Evolutionary conservation across 2,329 filamentous ascomycete species (phyloP), one percentile per base, ranked within the genome.

Genomic region (Daldinia sp.): DNA sequence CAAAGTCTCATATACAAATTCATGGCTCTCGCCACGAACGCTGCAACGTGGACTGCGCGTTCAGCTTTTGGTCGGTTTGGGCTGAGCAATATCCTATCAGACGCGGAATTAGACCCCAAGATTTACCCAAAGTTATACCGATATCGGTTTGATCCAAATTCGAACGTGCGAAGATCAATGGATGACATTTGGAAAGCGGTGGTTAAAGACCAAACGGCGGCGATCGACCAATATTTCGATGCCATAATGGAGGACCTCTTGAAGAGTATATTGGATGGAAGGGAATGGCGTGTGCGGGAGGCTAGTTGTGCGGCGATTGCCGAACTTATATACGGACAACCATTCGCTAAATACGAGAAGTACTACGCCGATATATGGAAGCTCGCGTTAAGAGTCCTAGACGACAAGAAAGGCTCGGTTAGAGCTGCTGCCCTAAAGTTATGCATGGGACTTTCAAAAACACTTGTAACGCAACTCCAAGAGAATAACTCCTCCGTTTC

Each of bases 1-100:
- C 94, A 95, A 61, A 94, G 91, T 70, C 82, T 99, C n/a, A 92
- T 98, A 1, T 99, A 99, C 80, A 93, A 94, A 64, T 98, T 99
- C 79, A 99, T 99, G 95, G 94, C 94, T 0, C 84, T 99, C 69
- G 95, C 95, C 2, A 93, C 93, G 1, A 97, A 97, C 72, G 96
- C 96, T 48, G 93, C 94, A 0, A 96, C 96, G 13, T 99, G 95
- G 95, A 94, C 93, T 1, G 96, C 93, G n/a, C 87, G 95, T 51
- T 96, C 95, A 0, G 95, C 95, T 0, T 98, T 99, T 77, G 95
- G 95, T 2, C 87, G 93, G 9, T 97, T 98, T 69, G 95, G 95
- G 0, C 84, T 99, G 50, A 96, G 93, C 75, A 95, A 87, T 68
- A 94, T 99, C 64, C 85, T 99, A 48, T 95, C 93, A 0, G 93